phyloP scores from a whole-genome alignment of 2,329 filamentous ascomycete genomes.

The Scolecobasidium constrictum region DNA sequence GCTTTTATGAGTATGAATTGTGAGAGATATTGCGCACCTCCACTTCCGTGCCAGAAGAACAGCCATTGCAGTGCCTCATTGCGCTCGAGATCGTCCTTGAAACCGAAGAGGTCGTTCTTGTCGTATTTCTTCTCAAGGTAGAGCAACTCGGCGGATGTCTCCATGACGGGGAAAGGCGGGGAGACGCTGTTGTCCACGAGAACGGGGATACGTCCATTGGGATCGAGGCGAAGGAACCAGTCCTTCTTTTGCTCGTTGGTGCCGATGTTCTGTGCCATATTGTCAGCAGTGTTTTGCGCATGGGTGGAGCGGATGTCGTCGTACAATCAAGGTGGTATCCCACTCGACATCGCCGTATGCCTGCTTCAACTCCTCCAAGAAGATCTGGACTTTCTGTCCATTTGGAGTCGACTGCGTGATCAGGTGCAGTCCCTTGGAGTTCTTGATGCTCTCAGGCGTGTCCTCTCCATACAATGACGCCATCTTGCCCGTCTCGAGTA shows the following conservation, averaged over 20 bases:
- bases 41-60: constrained; percentile 42
- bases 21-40: no score
- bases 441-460: constrained; percentile 34
- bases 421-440: constrained; percentile 41
- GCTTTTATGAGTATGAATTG: no score
- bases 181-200: constrained; percentile 48
- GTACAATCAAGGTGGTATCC: constrained; percentile 32
- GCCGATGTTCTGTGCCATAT: constrained; percentile 29
- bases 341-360: constrained; percentile 46
- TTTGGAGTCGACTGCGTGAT: constrained; percentile 42
- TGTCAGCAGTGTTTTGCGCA: constrained; percentile 47
- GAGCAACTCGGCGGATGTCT: constrained; percentile 19
- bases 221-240: constrained; percentile 52
- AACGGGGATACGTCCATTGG: constrained; percentile 56
- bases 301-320: no score
- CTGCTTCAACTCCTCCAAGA: constrained; percentile 57
- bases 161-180: constrained; percentile 34
- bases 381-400: constrained; percentile 45
- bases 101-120: constrained; percentile 34
- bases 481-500: constrained; percentile 25
- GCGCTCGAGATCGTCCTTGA: constrained; percentile 35
- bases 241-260: constrained; percentile 56
- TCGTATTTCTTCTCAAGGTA: constrained; percentile 37
- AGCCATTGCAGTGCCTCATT: constrained; percentile 49
- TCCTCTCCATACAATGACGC: constrained; percentile 33